Percentiles rank a stretch among this genome's conserved stretches.
These are phyloP conservation scores for Marchantia paleacea DNA, from an alignment of 225 moss, liverwort and hornwort species.

Conservation along the genomic window DNA sequence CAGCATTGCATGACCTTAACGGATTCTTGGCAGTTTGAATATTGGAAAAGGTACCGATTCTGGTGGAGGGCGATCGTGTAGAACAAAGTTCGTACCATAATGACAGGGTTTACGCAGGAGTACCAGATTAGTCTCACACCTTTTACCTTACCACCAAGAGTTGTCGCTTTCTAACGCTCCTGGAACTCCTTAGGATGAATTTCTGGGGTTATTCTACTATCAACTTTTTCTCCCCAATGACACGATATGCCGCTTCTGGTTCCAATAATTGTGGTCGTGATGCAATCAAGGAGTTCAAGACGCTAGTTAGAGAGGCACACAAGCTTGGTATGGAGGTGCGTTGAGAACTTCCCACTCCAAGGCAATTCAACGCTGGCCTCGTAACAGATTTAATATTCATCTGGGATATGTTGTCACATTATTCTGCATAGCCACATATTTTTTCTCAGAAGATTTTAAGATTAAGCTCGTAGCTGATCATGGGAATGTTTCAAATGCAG, in stretches of 20 bases:
- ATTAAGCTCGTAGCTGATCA: background rate
- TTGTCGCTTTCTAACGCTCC: background rate
- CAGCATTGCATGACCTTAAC: background rate
- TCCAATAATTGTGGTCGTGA: constrained; percentile 75
- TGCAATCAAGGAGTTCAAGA: constrained; percentile 89
- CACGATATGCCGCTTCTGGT: constrained; percentile 81
- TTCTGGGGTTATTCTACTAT: constrained; percentile 95
- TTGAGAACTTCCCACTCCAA: background rate
- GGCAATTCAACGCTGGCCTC: background rate
- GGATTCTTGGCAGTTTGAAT: too few species aligned
- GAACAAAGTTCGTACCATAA: background rate
- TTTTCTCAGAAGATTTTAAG: background rate
- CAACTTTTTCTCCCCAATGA: constrained; percentile 92
- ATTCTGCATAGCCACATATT: background rate
- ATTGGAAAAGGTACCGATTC: background rate
- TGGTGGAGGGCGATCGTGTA: background rate
- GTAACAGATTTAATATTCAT: background rate
- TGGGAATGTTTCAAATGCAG: background rate
- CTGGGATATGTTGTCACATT: background rate
- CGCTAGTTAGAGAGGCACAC: constrained; percentile 77
- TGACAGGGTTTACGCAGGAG: background rate
- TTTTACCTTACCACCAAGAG: background rate
- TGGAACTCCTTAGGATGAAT: constrained; percentile 54
- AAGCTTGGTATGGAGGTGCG: constrained; percentile 87
- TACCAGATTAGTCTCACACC: background rate